Evolutionary conservation across 116 monocot genomes (phyloP).

Genomic region (Cymodocea nodosa): DNA sequence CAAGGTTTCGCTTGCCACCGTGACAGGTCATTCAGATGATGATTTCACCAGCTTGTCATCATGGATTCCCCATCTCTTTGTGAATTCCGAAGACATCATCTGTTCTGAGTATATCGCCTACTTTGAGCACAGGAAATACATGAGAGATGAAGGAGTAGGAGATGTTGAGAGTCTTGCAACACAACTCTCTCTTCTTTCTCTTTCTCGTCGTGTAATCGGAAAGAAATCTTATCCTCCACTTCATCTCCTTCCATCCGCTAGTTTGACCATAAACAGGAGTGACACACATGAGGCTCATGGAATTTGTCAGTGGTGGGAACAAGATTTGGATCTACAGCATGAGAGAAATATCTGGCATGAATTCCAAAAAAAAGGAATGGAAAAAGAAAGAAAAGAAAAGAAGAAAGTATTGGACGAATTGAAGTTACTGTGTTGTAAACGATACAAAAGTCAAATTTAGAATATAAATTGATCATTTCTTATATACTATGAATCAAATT

Average conservation of each 20-base stretch:
- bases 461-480: too few species aligned
- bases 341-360: too few species aligned
- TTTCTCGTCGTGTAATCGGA: constrained; percentile 46
- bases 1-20: too few species aligned
- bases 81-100: constrained; percentile 64
- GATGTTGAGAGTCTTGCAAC: constrained; percentile 69
- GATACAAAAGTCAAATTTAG: too few species aligned
- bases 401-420: too few species aligned
- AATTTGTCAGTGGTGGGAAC: constrained; percentile 83
- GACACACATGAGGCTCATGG: constrained; percentile 70
- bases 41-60: constrained; percentile 36
- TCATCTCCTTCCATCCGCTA: constrained; percentile 88
- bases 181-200: constrained; percentile 56
- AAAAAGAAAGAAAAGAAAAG: too few species aligned
- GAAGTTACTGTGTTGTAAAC: too few species aligned
- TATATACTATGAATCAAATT: too few species aligned
- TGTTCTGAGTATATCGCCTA: constrained; percentile 85
- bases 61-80: constrained; percentile 73
- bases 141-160: constrained; percentile 85
- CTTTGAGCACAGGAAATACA: constrained; percentile 62
- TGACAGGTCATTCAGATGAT: constrained; percentile 21
- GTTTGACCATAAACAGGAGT: constrained; percentile 48
- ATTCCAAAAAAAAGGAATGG: too few species aligned
- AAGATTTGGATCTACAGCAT: constrained; percentile 40
- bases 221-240: constrained; percentile 53